A percentile compares a stretch with the other conserved stretches of the same genome.
Conservation (phyloP, 805 yeast species). For the Ogataea pignaliae region DNA sequence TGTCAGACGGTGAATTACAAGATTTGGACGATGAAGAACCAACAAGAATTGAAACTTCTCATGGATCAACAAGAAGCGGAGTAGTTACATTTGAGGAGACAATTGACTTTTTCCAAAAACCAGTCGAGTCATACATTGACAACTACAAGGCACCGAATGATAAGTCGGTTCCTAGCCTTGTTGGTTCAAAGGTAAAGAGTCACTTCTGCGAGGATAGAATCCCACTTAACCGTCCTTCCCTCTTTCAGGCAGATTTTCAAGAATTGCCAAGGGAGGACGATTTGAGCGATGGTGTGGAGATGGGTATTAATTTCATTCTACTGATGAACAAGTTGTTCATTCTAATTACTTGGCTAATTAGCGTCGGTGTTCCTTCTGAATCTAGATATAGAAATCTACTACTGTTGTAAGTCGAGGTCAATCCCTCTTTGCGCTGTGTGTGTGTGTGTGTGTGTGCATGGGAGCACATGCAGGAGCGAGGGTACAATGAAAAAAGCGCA, state of each 20-base stretch:
- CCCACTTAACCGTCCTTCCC: too few relatives aligned
- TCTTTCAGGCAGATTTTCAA: too few relatives aligned
- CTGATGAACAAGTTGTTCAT: constrained; percentile 14
- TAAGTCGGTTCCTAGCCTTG: background rate
- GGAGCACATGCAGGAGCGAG: too few relatives aligned
- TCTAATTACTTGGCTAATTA: constrained; percentile 15
- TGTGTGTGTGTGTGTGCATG: too few relatives aligned
- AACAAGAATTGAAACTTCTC: too few relatives aligned
- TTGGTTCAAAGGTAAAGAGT: background rate
- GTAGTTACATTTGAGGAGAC: constrained; percentile 5
- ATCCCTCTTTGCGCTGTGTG: too few relatives aligned
- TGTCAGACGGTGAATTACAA: too few relatives aligned
- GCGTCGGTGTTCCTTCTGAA: constrained; percentile 17
- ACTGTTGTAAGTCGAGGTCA: constrained; percentile 19
- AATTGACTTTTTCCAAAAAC: constrained; percentile 14
- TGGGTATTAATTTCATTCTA: constrained; percentile 9
- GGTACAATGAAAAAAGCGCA: too few relatives aligned
- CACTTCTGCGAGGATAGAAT: background rate
- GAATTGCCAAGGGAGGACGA: background rate
- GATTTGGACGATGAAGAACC: too few relatives aligned
- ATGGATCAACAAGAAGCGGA: too few relatives aligned
- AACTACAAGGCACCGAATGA: background rate
- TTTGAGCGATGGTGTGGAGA: background rate
- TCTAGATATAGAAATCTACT: constrained; percentile 19
- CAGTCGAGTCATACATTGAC: constrained; percentile 4